Percentiles rank a stretch among this genome's conserved stretches.
Evolutionary conservation across 129 eudicot genomes (phyloP).

Genomic region (Escallonia rubra): DNA sequence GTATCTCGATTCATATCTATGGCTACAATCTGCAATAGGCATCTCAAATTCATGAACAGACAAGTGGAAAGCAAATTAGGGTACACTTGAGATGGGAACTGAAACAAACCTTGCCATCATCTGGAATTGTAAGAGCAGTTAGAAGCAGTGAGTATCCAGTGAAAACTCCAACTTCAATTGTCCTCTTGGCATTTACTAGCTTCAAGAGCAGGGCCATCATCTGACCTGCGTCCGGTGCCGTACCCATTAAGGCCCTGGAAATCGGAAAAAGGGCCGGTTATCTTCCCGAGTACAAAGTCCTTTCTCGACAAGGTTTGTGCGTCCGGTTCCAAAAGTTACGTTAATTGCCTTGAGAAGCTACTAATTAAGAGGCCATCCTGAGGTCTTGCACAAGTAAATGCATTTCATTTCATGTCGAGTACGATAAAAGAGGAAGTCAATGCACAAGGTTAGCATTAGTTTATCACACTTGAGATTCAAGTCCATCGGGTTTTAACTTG

Average conservation of each 20-base stretch:
- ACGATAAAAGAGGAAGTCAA: too few relatives aligned
- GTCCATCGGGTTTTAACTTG: too few relatives aligned
- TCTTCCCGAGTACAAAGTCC: not conserved
- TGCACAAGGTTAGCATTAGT: too few relatives aligned
- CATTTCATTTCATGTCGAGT: too few relatives aligned
- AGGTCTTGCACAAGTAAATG: too few relatives aligned
- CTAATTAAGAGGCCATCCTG: not conserved
- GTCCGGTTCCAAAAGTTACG: too few relatives aligned
- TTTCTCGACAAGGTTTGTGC: too few relatives aligned
- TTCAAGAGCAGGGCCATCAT: constrained; percentile 29
- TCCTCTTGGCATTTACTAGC: constrained; percentile 3
- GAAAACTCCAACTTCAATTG: constrained; percentile 34
- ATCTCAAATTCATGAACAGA: not conserved
- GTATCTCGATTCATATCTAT: constrained; percentile 11
- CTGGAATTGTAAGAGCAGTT: constrained; percentile 34
- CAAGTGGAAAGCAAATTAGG: not conserved
- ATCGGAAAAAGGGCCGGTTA: not conserved
- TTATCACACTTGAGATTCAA: too few relatives aligned
- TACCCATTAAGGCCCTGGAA: constrained; percentile 20
- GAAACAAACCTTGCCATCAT: constrained; percentile 32
- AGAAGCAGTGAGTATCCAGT: constrained; percentile 41
- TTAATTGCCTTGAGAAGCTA: not conserved
- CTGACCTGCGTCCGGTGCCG: constrained; percentile 35
- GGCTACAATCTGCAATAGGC: constrained; percentile 25
- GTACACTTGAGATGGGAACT: not conserved